Conservation (phyloP, 306 rosid species). For the Citrullus amarus region DNA sequence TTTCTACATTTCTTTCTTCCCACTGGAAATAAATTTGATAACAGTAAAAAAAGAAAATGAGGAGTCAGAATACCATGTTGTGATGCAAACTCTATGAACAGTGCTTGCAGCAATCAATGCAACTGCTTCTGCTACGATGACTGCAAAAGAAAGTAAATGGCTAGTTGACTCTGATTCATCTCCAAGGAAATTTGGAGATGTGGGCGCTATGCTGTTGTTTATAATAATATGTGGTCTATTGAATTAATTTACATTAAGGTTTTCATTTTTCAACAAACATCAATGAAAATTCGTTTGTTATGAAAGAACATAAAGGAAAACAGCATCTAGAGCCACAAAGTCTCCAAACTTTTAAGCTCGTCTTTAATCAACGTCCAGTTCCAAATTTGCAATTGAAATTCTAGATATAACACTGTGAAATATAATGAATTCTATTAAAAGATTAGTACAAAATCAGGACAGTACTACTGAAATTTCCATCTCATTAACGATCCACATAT, state of each 20-base stretch:
- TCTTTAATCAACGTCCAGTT: neutral
- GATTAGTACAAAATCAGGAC: neutral
- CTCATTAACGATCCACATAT: neutral
- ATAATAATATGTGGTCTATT: neutral
- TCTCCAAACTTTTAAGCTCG: neutral
- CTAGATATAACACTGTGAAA: neutral
- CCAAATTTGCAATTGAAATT: neutral
- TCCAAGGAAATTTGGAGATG: neutral
- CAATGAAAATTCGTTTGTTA: neutral
- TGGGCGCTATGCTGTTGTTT: neutral
- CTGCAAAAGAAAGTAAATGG: constrained; percentile 24
- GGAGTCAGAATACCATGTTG: constrained; percentile 56
- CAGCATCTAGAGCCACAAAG: neutral
- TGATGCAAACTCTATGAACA: constrained; percentile 82
- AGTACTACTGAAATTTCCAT: neutral
- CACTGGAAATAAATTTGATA: neutral
- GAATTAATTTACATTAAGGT: neutral
- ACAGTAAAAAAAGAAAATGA: neutral
- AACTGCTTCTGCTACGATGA: constrained; percentile 57
- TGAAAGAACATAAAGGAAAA: neutral
- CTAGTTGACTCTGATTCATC: neutral
- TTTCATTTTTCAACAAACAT: neutral
- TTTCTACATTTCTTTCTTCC: neutral
- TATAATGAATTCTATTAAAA: neutral
- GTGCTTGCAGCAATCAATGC: constrained; percentile 90